Evolutionary conservation across 2,329 filamentous ascomycete genomes (phyloP), one percentile per base, ranked within the genome.

Genomic region (Penicillium verrucosum): DNA sequence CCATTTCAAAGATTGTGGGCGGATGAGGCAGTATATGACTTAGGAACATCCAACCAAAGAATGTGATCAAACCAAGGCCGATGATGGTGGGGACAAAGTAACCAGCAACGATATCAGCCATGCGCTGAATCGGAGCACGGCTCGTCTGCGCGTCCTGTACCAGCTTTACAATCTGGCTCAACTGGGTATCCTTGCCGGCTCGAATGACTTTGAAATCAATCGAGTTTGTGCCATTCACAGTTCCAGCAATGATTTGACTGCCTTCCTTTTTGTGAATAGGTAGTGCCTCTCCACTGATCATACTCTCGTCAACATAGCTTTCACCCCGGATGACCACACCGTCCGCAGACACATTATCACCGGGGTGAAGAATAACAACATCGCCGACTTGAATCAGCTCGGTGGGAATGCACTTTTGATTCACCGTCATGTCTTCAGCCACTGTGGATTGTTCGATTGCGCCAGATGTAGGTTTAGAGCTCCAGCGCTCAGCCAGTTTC

Each of bases 281-380:
- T 83, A 97, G 93, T 3, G 94, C 89, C 77, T 99, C 94, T 63
- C 94, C 94, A 6, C 94, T 99, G 47, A 99, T 92, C 93, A 97
- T 97, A 70, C 92, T 96, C 77, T 99, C 94, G 64, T 99, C 92
- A 23, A 97, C 85, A 68, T 95, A 96, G 36, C 91, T 96, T 74
- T 97, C 90, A 32, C 94, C 94, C 51, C 89, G 86, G 54, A 91
- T 90, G 51, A 99, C 84, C 9, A 85, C 82, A 46, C 94, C 94
- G 71, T 99, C 94, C 1, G 93, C 93, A 1, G 94, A 93, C 56
- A 99, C 91, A 78, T 97, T 97, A 77, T 97, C 94, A 52, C 94
- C 94, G 7, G 94, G 94, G 54, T 91, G 89, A 54, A 99, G 83
- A 60, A 97, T 86, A 57, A 97, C 92, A 63, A 99, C 85, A 71